phyloP scores from a whole-genome alignment of 164 flowering plant species.

The Akebia trifoliata region DNA sequence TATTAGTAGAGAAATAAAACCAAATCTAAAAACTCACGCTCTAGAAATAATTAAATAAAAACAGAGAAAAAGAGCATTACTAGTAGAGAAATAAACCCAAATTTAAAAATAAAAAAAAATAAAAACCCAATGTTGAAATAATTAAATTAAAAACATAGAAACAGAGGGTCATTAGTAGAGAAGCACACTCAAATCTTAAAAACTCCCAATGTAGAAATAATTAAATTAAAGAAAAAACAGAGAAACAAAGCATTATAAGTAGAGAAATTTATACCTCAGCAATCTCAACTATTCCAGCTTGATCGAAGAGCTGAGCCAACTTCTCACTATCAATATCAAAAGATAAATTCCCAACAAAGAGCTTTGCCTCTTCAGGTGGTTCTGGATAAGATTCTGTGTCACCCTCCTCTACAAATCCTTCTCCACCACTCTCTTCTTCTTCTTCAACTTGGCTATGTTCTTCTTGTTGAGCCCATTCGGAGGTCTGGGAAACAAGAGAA shows the following conservation, averaged over 20 bases:
- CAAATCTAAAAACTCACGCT: background rate
- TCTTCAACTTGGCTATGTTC: slow-evolving; percentile 16
- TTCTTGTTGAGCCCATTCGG: slow-evolving; percentile 40
- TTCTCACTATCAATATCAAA: slow-evolving; percentile 67
- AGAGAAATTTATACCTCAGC: slow-evolving; percentile 47
- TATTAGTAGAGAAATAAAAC: too few species aligned
- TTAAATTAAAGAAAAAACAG: background rate
- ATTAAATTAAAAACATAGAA: background rate
- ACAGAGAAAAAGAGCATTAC: too few species aligned
- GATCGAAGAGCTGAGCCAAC: slow-evolving; percentile 64
- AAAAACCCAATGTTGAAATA: background rate
- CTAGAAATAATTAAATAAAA: background rate
- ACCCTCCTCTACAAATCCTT: slow-evolving; percentile 11
- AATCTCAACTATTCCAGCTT: slow-evolving; percentile 80
- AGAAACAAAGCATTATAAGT: background rate
- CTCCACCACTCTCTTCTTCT: slow-evolving; percentile 10
- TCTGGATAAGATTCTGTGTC: slow-evolving; percentile 26
- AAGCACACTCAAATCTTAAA: background rate
- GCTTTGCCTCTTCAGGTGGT: slow-evolving; percentile 74
- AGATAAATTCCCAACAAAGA: slow-evolving; percentile 91
- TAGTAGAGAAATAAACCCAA: background rate
- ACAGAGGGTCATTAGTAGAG: too few species aligned
- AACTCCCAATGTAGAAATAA: background rate
- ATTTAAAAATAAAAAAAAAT: background rate
- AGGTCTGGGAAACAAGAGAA: slow-evolving; percentile 40